Evolutionary conservation across 75 land plant genomes (phyloP), one percentile per base, ranked within the genome.

Genomic region (Cunninghamia lanceolata): DNA sequence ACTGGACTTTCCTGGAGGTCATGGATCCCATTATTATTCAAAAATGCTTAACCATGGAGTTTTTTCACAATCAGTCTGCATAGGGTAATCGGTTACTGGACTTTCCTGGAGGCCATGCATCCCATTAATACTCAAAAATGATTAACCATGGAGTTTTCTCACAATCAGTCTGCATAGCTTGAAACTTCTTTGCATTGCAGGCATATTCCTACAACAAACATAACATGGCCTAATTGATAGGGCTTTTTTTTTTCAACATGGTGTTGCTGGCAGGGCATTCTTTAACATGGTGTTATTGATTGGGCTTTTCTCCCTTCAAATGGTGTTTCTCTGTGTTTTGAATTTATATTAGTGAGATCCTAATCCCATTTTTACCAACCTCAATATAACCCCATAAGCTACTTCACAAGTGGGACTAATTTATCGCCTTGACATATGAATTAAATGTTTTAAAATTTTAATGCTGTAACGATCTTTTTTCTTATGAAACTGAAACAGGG

Each of bases 401-500:
- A n/a, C 16, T 40, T 73, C 30, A 32, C 34, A 21, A 40, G 30
- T 21, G 30, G 59, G 75, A 32, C 30, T 14, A 30, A 28, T 15
- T 52, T 87, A 14, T n/a, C 54, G 17, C 21, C 25, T 59, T 45
- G 0, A 50, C 53, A 50, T 50, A 13, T 50, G 53, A 4, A 59
- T 42, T 17, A 17, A 14, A 77, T 9, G 17, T 54, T 88, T 21
- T 14, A 9, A 25, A 56, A 66, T 86, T 84, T 70, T 25, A 53
- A 35, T 30, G 70, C 43, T 36, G 63, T 43, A 42, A 79, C 32
- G 32, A 80, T 66, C 15, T 30, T 9, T 66, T 86, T 79, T 82
- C 56, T 25, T 73, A 43, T 19, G 21, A 30, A 50, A 16, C 14
- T 80, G 81, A 34, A 87, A 56, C 90, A 97, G 99, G 93, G 82